Base-by-base conservation (phyloP, 345 rosid species). In the Dovyalis caffra region DNA sequence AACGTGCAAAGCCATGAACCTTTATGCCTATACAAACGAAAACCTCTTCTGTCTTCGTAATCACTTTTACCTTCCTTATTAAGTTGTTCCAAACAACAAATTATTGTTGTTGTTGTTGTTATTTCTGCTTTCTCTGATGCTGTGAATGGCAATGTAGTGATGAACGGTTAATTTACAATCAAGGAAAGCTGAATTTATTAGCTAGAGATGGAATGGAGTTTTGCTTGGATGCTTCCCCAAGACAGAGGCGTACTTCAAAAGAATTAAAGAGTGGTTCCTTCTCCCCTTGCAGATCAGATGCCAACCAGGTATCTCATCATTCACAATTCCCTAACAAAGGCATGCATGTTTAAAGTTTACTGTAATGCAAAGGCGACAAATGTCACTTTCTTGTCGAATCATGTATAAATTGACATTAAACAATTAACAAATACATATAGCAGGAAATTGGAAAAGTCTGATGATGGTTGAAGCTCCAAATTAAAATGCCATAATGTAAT, bases 171-270 rank as follows among this genome's bases (percentile, higher is more conserved):
- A 85, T 79, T 64, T 79, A 80, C 73, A 71, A 77, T 79, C 78
- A 83, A 72, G 79, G 80, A 66, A 80, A 83, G 64, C 86, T 86
- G 53, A 90, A 83, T 74, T 82, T 89, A 61, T 85, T 85, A 67
- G 84, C 92, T 58, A 83, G 75, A 79, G 89, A 82, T 62, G 85
- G 84, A 28, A 71, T 84, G 80, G 89, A 87, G 60, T 81, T 83
- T 58, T 95, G 99, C 80, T 80, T 93, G 78, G 91, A 86, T 51
- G 95, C 91, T 80, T 89, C 98, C 72, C 88, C 90, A 0, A 88
- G 82, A 65, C 77, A 70, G 69, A 95, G 81, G 87, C 90, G 85
- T 75, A 86, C 94, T 70, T 87, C 98, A 0, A 87, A 85, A 74
- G 95, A 90, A 66, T 66, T 75, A 62, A 86, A 80, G 60, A 86